A percentile compares a stretch with the other conserved stretches of the same genome.
Evolutionary conservation across 345 rosid species (phyloP).

Genomic region (Xanthoceras sorbifolium): DNA sequence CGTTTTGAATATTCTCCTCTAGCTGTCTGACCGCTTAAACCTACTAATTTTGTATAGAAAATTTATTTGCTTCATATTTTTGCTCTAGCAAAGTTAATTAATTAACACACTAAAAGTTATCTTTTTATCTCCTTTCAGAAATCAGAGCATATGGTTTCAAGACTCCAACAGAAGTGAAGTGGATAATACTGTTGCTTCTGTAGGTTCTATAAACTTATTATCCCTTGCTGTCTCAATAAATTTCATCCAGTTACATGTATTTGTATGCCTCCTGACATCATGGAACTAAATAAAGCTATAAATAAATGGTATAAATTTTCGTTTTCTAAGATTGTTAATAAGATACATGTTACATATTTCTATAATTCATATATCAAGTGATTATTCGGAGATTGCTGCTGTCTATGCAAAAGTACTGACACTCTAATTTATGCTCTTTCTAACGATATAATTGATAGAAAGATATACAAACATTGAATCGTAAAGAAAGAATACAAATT

Average conservation of each 20-base stretch:
- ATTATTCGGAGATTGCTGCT: too few relatives aligned
- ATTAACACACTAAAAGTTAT: neutral
- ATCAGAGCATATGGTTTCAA: slow-evolving; percentile 67
- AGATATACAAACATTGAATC: neutral
- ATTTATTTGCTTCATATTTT: too few relatives aligned
- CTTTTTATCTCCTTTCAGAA: slow-evolving; percentile 39
- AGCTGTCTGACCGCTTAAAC: neutral
- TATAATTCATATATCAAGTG: too few relatives aligned
- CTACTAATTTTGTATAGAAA: too few relatives aligned
- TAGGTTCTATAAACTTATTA: neutral
- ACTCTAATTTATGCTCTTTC: too few relatives aligned
- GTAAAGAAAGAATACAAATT: neutral
- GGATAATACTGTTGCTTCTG: neutral
- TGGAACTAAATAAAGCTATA: neutral
- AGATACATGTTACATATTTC: too few relatives aligned
- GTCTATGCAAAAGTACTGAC: too few relatives aligned
- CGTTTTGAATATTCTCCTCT: neutral
- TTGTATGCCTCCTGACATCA: neutral
- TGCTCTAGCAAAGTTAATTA: neutral
- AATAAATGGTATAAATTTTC: too few relatives aligned
- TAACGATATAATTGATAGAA: neutral
- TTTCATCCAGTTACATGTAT: neutral
- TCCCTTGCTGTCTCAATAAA: neutral
- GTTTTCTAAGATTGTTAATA: too few relatives aligned
- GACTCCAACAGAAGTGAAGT: slow-evolving; percentile 33